Conservation (phyloP, 139 green algal genomes). For the Micractinium sp. region DNA sequence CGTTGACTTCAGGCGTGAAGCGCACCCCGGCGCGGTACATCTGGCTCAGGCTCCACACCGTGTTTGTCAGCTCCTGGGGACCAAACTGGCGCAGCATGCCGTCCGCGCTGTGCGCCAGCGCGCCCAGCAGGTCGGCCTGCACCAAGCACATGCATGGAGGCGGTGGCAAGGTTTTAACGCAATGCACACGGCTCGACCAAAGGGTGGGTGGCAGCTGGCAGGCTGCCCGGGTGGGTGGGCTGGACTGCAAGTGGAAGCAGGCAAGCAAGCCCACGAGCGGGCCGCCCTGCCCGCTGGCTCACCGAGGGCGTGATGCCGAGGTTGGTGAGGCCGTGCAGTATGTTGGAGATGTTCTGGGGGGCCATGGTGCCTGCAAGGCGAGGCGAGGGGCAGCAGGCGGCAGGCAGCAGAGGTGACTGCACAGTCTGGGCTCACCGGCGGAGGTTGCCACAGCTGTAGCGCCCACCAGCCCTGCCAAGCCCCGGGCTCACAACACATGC, state of each 20-base stretch:
- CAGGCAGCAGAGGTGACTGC: background rate
- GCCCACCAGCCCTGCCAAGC: too few species aligned
- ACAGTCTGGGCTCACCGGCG: background rate
- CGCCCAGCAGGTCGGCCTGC: slow-evolving; percentile 38
- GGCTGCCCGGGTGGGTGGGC: too few species aligned
- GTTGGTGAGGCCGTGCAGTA: slow-evolving; percentile 55
- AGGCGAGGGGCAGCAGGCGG: background rate
- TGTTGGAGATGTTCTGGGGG: slow-evolving; percentile 49
- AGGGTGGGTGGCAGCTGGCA: too few species aligned
- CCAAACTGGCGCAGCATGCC: slow-evolving; percentile 53
- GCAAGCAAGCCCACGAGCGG: too few species aligned
- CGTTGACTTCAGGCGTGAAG: slow-evolving; percentile 25
- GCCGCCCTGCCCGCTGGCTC: background rate
- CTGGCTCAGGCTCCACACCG: slow-evolving; percentile 17
- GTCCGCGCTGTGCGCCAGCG: slow-evolving; percentile 39
- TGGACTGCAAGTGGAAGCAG: too few species aligned
- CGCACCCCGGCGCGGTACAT: background rate
- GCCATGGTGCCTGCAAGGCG: slow-evolving; percentile 22
- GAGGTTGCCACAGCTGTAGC: too few species aligned
- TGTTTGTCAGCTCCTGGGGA: slow-evolving; percentile 41
- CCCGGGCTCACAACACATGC: too few species aligned
- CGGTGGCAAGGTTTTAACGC: too few species aligned
- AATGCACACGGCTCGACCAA: too few species aligned
- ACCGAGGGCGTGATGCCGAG: background rate
- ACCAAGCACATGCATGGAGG: background rate